Base-by-base conservation (phyloP, 1,139 yeast genomes). In the Geotrichum aggregatum region DNA sequence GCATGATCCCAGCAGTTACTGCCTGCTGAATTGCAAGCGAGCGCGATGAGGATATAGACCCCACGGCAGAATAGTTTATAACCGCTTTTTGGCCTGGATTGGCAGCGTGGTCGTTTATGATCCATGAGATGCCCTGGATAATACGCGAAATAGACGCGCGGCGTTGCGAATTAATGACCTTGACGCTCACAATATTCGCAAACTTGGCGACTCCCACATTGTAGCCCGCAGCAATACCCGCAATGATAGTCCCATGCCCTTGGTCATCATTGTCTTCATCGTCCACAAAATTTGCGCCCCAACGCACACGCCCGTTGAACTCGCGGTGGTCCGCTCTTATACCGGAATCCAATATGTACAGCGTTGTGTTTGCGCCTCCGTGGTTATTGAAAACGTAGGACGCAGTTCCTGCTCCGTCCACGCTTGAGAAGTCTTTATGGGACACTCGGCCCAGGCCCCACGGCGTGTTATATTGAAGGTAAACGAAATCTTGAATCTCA, bases 11-110 rank as follows among this genome's bases (percentile, higher is more conserved):
- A 35, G 88, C 85, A 61, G 78, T 78, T 51, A 83, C 87, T 24
- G 94, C 94, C 50, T 94, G 94, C 61, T 85, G 80, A 50, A 87
- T 91, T 47, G 95, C 95, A 71, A 81, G 66, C 68, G 87, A 91
- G 63, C 88, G 77, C 14, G 95, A 79, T 54, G 87, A 87, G 1
- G 94, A 84, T 67, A 82, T 83, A 60, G 89, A 91, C 64, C 95
- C 95, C 63, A 95, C 95, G 56, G 88, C 76, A 1, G 96, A 87
- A 91, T 87, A 86, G 74, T 87, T 87, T 52, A 92, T 94, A 44
- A 92, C 82, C 21, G 95, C 85, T 54, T 91, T 92, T 71, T 85
- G 85, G 72, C 83, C 84, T 13, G 87, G 85, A 67, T 79, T 76
- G 58, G 71, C 72, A 39, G 75, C 72, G 66, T 81, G 77, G 48